These are phyloP conservation scores for Ambispora gerdemannii DNA, from an alignment of 192 early-diverging fungal genomes.

Conservation along the genomic window DNA sequence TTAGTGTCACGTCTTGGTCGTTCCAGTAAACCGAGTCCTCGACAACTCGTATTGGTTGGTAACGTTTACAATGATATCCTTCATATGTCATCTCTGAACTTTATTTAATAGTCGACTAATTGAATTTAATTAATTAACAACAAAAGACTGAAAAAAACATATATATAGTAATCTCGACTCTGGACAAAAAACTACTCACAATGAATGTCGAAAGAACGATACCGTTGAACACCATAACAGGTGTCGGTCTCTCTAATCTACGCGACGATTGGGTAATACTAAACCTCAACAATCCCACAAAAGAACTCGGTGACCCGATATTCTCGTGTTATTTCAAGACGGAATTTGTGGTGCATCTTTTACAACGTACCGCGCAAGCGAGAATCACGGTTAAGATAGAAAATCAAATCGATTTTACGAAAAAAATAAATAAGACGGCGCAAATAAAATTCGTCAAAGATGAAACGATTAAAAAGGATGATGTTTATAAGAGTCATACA, in stretches of 20 bases:
- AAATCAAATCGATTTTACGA: slow-evolving; percentile 60
- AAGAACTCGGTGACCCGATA: slow-evolving; percentile 58
- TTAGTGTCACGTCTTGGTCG: slow-evolving; percentile 71
- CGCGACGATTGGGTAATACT: slow-evolving; percentile 73
- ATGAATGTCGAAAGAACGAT: slow-evolving; percentile 55
- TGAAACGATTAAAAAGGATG: slow-evolving; percentile 48
- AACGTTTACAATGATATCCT: neutral
- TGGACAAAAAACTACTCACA: slow-evolving; percentile 52
- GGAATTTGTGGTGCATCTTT: slow-evolving; percentile 63
- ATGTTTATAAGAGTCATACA: slow-evolving; percentile 68
- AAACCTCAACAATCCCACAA: slow-evolving; percentile 51
- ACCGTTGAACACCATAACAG: slow-evolving; percentile 50
- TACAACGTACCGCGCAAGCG: slow-evolving; percentile 53
- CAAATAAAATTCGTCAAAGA: slow-evolving; percentile 76
- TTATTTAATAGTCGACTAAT: neutral
- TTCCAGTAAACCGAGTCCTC: slow-evolving; percentile 67
- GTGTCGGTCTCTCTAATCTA: slow-evolving; percentile 64
- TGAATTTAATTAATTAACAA: neutral
- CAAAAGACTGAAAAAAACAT: slow-evolving; percentile 57
- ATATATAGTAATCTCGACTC: slow-evolving; percentile 55
- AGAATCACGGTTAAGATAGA: slow-evolving; percentile 58
- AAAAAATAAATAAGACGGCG: slow-evolving; percentile 69
- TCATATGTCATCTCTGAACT: neutral
- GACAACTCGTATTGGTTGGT: slow-evolving; percentile 64
- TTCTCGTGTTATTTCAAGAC: slow-evolving; percentile 70